A percentile compares a stretch with the other conserved stretches of the same genome.
phyloP scores from a whole-genome alignment of 2,329 filamentous ascomycete genomes.

The Furcasterigmium furcatum region DNA sequence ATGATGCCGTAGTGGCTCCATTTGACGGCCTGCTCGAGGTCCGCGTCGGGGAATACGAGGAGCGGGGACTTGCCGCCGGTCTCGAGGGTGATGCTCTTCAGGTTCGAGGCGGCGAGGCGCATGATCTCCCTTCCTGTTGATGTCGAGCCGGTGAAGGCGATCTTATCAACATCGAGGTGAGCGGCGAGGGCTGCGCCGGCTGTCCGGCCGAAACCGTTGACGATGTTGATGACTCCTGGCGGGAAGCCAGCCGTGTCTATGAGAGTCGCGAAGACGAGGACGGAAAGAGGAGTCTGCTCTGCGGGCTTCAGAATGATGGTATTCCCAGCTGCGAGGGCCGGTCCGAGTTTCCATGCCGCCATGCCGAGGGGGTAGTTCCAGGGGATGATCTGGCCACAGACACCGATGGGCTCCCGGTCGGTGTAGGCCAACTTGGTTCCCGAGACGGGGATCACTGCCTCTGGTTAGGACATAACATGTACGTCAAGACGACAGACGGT shows the following conservation, averaged over 20 bases:
- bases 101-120: constrained; percentile 59
- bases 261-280: constrained; percentile 58
- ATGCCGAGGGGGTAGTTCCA: constrained; percentile 81
- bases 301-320: constrained; percentile 57
- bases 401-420: constrained; percentile 71
- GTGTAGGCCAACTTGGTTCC: constrained; percentile 73
- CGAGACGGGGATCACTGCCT: constrained; percentile 64
- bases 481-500: constrained; percentile 73
- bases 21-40: constrained; percentile 61
- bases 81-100: constrained; percentile 58
- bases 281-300: constrained; percentile 58
- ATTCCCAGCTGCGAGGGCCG: constrained; percentile 57
- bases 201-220: constrained; percentile 63
- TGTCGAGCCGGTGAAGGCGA: constrained; percentile 71
- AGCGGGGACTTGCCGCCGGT: constrained; percentile 60
- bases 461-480: constrained; percentile 39
- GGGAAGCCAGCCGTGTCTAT: constrained; percentile 70
- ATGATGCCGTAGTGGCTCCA: constrained; percentile 37
- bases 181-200: constrained; percentile 62
- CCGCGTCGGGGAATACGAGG: constrained; percentile 57
- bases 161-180: constrained; percentile 64
- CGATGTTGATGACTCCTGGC: constrained; percentile 67
- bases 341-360: constrained; percentile 67
- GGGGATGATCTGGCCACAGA: constrained; percentile 74
- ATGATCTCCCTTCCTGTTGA: constrained; percentile 66